Evolutionary conservation across 305 asterid genomes (phyloP).

Genomic region (Salvia sclarea): DNA sequence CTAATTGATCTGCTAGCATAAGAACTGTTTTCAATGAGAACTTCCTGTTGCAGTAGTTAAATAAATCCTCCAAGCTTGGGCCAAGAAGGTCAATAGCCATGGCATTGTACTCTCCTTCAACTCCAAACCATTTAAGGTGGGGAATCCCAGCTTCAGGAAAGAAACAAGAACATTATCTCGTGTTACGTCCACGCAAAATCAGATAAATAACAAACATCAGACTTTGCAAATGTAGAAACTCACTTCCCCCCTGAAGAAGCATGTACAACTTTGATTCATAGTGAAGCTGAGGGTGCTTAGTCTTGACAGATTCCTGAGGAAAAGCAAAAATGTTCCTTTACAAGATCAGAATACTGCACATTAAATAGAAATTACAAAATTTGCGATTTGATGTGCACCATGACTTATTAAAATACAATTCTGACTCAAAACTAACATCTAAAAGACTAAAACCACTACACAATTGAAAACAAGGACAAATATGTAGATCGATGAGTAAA

Average conservation of each 20-base stretch:
- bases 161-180: conserved; percentile 30
- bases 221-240: conserved; percentile 37
- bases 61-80: conserved; percentile 95
- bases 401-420: background rate
- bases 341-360: conserved; percentile 20
- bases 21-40: conserved; percentile 83
- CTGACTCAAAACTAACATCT: conserved; percentile 22
- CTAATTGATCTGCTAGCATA: conserved; percentile 95
- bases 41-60: conserved; percentile 88
- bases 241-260: conserved; percentile 98
- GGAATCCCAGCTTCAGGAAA: conserved; percentile 84
- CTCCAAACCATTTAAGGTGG: conserved; percentile 94
- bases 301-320: conserved; percentile 80
- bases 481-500: background rate
- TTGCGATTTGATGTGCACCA: conserved; percentile 11
- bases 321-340: conserved; percentile 8
- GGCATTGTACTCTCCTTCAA: conserved; percentile 85
- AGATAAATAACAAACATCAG: conserved; percentile 1
- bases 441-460: conserved; percentile 17
- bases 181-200: conserved; percentile 7
- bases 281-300: conserved; percentile 95
- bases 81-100: conserved; percentile 96
- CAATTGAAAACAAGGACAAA: background rate
- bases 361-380: background rate
- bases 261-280: conserved; percentile 90